Evolutionary conservation across 495 filamentous ascomycete species (phyloP).

Genomic region (Ramalina intermedia): DNA sequence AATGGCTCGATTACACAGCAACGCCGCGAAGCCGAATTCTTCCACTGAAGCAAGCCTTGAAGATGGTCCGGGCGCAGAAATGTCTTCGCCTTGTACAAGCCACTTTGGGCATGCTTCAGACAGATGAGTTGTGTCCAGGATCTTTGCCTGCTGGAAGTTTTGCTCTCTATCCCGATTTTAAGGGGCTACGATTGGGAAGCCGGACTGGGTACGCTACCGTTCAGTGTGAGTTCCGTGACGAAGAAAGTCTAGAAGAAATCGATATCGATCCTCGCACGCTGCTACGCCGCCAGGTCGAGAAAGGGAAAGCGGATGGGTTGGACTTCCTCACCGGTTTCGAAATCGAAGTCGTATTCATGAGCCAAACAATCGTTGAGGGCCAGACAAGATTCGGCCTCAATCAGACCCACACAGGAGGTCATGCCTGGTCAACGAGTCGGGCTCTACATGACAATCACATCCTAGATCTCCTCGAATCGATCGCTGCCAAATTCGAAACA

Average conservation of each 20-base stretch:
- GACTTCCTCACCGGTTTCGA: conserved; percentile 63
- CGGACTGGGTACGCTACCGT: conserved; percentile 41
- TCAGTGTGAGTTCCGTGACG: conserved; percentile 40
- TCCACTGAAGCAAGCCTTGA: conserved; percentile 49
- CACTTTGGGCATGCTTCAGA: conserved; percentile 42
- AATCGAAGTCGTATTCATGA: conserved; percentile 64
- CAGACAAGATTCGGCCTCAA: conserved; percentile 10
- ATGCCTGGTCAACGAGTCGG: conserved; percentile 49
- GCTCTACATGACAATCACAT: conserved; percentile 38
- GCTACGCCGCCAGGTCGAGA: conserved; percentile 36
- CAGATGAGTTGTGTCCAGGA: conserved; percentile 31
- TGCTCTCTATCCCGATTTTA: conserved; percentile 45
- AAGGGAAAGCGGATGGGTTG: conserved; percentile 25
- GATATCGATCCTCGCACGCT: conserved; percentile 46
- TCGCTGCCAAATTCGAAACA: conserved; percentile 37
- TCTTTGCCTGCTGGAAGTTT: conserved; percentile 42
- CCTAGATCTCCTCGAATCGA: conserved; percentile 48
- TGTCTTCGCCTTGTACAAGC: conserved; percentile 42
- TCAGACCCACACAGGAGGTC: conserved; percentile 19
- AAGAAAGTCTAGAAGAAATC: conserved; percentile 23
- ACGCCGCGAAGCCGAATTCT: conserved; percentile 54
- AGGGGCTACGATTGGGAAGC: conserved; percentile 40
- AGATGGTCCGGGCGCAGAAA: conserved; percentile 37
- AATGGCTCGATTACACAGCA: conserved; percentile 70
- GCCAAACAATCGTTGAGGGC: conserved; percentile 13